Conservation (phyloP, 441 rosid species). For the Euphorbia schlechtendalii region DNA sequence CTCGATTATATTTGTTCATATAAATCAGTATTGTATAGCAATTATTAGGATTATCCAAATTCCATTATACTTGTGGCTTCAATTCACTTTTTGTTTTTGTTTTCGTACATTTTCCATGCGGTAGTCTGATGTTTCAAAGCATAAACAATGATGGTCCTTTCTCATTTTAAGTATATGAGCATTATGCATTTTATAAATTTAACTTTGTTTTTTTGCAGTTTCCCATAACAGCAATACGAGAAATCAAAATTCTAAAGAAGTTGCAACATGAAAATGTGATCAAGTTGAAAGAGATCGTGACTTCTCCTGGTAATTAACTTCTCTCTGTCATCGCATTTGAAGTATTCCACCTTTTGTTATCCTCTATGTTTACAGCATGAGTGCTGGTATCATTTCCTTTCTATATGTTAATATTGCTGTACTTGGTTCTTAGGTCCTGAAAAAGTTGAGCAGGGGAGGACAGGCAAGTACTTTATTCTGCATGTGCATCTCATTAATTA, state of each 20-base stretch:
- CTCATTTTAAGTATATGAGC: neutral
- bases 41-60: neutral
- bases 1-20: neutral
- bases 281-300: slow-evolving; percentile 88
- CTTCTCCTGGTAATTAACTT: slow-evolving; percentile 61
- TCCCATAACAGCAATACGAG: slow-evolving; percentile 93
- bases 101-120: neutral
- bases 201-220: slow-evolving; percentile 42
- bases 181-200: neutral
- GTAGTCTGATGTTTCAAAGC: neutral
- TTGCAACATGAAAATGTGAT: slow-evolving; percentile 82
- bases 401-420: slow-evolving; percentile 6
- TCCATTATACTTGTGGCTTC: neutral
- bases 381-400: neutral
- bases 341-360: neutral
- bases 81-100: neutral
- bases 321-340: neutral
- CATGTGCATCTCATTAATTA: neutral
- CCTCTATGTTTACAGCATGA: neutral
- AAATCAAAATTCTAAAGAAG: slow-evolving; percentile 88
- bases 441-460: slow-evolving; percentile 72
- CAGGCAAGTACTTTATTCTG: slow-evolving; percentile 38
- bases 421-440: slow-evolving; percentile 55
- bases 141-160: neutral
- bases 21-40: neutral